Conservation (phyloP, 2,329 filamentous ascomycete species). For the Rosellinia necatrix region DNA sequence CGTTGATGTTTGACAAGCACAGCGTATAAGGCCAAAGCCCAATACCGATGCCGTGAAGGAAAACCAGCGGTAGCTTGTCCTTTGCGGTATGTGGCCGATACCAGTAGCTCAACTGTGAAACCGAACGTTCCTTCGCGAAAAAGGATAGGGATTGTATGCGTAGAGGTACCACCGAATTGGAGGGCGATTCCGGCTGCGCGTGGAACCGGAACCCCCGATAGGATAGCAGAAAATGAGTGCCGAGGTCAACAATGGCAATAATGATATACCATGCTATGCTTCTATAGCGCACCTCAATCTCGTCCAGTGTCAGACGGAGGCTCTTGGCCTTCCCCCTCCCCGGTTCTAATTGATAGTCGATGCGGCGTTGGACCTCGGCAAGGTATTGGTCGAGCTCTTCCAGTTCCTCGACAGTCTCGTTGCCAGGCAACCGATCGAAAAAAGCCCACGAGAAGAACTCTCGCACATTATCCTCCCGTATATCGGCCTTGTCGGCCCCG, state of each 20-base stretch:
- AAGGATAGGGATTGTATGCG: conserved; percentile 56
- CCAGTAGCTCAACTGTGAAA: conserved; percentile 66
- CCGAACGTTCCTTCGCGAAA: conserved; percentile 51
- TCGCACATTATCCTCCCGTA: conserved; percentile 68
- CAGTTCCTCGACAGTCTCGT: conserved; percentile 41
- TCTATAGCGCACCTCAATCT: conserved; percentile 63
- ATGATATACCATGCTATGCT: conserved; percentile 68
- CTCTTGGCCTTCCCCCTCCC: conserved; percentile 61
- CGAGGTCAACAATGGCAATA: conserved; percentile 59
- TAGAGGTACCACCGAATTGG: conserved; percentile 59
- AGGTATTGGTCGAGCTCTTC: conserved; percentile 54
- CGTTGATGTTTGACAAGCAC: conserved; percentile 59
- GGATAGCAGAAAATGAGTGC: conserved; percentile 50
- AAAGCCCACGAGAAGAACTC: conserved; percentile 73
- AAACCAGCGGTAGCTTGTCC: conserved; percentile 62
- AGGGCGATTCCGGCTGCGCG: conserved; percentile 46
- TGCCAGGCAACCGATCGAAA: conserved; percentile 50
- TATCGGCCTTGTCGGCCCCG: conserved; percentile 59
- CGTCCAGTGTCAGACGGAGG: conserved; percentile 69
- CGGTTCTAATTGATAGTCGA: conserved; percentile 55
- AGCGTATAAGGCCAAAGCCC: conserved; percentile 66
- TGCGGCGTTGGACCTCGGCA: conserved; percentile 55
- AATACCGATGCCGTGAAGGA: conserved; percentile 73
- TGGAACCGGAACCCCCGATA: conserved; percentile 59
- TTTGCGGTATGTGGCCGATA: conserved; percentile 64